A percentile compares a stretch with the other conserved stretches of the same genome.
Evolutionary conservation across 1,139 yeast genomes (phyloP).

Genomic region (Pneumocystis murina): DNA sequence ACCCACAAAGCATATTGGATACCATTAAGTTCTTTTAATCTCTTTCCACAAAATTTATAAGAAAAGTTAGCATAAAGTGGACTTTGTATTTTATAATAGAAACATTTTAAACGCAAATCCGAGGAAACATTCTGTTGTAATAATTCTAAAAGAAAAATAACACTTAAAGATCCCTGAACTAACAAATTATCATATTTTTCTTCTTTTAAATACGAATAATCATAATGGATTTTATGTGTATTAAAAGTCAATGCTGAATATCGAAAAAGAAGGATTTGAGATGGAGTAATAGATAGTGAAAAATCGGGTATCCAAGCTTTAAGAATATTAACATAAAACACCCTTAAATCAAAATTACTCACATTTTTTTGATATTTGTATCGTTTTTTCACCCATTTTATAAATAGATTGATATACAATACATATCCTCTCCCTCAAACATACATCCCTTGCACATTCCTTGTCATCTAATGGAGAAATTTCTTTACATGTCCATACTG

Average conservation of each 20-base stretch:
- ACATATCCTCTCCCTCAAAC: background rate
- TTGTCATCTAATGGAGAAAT: background rate
- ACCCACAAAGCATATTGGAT: background rate
- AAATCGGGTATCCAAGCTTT: background rate
- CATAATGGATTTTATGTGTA: slow-evolving; percentile 70
- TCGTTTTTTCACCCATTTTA: background rate
- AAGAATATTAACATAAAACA: background rate
- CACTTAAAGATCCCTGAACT: background rate
- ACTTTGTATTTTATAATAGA: background rate
- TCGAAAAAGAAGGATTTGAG: slow-evolving; percentile 32
- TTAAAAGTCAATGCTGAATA: slow-evolving; percentile 67
- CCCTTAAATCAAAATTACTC: background rate
- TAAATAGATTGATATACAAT: background rate
- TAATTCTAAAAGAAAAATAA: background rate
- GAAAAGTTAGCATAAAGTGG: background rate
- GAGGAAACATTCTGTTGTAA: background rate
- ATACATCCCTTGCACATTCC: background rate
- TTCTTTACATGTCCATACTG: background rate
- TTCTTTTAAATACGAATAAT: slow-evolving; percentile 34
- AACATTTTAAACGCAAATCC: background rate
- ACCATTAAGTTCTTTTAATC: background rate
- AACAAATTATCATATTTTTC: background rate
- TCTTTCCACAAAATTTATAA: background rate
- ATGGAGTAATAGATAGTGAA: slow-evolving; percentile 17
- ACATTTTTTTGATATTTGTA: background rate